Base-by-base conservation (phyloP, 2,329 filamentous ascomycete genomes). In the Salinomyces thailandicus region DNA sequence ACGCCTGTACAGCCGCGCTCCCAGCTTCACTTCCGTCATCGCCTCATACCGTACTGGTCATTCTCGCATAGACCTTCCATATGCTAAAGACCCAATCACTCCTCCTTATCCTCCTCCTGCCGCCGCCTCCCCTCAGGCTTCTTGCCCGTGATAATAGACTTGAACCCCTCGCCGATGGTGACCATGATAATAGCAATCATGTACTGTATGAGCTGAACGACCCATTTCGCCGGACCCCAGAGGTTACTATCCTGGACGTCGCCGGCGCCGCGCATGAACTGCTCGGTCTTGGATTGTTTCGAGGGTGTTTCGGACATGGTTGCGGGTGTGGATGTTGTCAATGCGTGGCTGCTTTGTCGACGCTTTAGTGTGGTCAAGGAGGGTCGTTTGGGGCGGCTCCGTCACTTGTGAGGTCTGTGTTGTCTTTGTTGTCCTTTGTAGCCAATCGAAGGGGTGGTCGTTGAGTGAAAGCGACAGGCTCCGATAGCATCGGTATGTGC, bases 101-200 rank as follows among this genome's bases (percentile, higher is more conserved):
- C 22, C 22, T 26, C 22, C 22, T 26, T 26, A 2, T n/a, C 13
- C 31, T 30, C 13, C 24, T 11, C 14, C 17, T 11, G 18, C 28
- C 19, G 16, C 28, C 39, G 15, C 30, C 22, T 36, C 28, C 16
- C 36, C 26, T 13, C 18, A 5, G 36, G 26, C 30, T 27, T 31
- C 38, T 46, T 32, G 18, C 45, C 45, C 9, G 36, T 42, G 19
- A 46, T 31, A 13, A 48, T 48, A 5, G 41, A 14, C 24, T 41
- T 41, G 24, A 47, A 29, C 6, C 35, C 44, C 18, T 49, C 40
- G 3, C 40, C 45, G 18, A 47, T 41, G 9, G 43, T 47, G 18
- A 47, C 20, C 29, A 47, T 44, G 31, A 51, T 38, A 28, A 50
- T 44, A 0, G 47, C 47, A 16, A 50, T 42, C 22, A 51, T 9